Evolutionary conservation across 2,329 filamentous ascomycete genomes (phyloP).

Genomic region (Ophiostoma angusticollis): DNA sequence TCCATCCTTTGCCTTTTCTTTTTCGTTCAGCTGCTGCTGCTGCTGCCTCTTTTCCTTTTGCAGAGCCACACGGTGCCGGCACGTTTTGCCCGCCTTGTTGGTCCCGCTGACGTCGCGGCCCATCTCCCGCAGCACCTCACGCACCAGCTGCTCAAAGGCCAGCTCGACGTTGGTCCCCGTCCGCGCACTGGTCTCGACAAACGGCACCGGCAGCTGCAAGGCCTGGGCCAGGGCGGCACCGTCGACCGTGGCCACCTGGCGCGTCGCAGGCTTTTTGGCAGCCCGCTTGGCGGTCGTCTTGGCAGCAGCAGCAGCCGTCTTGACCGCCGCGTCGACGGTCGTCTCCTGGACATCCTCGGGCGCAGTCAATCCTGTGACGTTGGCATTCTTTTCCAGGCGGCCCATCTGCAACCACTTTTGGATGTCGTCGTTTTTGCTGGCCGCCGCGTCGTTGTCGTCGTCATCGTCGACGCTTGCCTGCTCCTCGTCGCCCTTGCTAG

Average conservation of each 20-base stretch:
- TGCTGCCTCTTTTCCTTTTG: neutral
- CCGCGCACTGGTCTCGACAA: slow-evolving; percentile 63
- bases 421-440: slow-evolving; percentile 18
- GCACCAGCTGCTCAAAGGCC: slow-evolving; percentile 30
- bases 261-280: slow-evolving; percentile 18
- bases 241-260: slow-evolving; percentile 29
- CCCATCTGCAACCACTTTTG: slow-evolving; percentile 25
- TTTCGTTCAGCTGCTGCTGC: neutral
- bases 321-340: slow-evolving; percentile 1
- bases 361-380: too few species aligned
- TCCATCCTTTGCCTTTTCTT: neutral
- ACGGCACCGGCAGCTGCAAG: slow-evolving; percentile 51
- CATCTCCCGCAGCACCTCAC: slow-evolving; percentile 15
- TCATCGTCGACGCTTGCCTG: neutral
- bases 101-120: slow-evolving; percentile 9
- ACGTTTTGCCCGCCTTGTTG: slow-evolving; percentile 9
- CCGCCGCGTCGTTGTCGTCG: neutral
- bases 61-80: slow-evolving; percentile 4
- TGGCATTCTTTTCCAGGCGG: slow-evolving; percentile 11
- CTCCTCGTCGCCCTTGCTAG: too few species aligned
- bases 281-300: slow-evolving; percentile 1
- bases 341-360: too few species aligned
- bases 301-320: neutral
- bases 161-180: slow-evolving; percentile 56
- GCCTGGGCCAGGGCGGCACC: slow-evolving; percentile 46